Evolutionary conservation across 225 moss, liverwort and hornwort genomes (phyloP).

Genomic region (Pseudisothecium myosuroides): DNA sequence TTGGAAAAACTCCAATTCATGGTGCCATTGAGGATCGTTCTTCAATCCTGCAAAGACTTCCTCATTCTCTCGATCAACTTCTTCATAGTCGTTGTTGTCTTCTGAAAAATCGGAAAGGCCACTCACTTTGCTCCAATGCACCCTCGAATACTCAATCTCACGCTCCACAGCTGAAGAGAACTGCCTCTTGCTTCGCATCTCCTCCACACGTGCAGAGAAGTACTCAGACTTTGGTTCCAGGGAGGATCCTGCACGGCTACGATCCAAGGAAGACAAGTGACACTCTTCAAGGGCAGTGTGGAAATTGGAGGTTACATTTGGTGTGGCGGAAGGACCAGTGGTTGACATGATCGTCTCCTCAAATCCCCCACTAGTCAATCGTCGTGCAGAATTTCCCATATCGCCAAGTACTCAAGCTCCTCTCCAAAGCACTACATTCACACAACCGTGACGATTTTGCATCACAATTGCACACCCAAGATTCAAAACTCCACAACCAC

Average conservation of each 20-base stretch:
- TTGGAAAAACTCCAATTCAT: rapidly evolving
- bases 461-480: not conserved
- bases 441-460: not conserved
- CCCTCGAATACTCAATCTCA: not conserved
- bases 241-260: rapidly evolving
- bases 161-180: not conserved
- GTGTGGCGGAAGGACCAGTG: rapidly evolving
- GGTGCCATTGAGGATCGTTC: not conserved
- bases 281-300: not conserved
- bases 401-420: not conserved
- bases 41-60: not conserved
- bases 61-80: not conserved
- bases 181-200: not conserved
- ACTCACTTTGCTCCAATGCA: not conserved
- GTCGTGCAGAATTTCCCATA: not conserved
- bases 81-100: too few relatives aligned
- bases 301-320: not conserved
- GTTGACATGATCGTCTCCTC: rapidly evolving
- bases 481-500: not conserved
- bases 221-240: not conserved
- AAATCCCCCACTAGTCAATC: too few relatives aligned
- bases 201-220: not conserved
- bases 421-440: not conserved
- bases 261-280: not conserved
- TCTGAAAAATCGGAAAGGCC: not conserved